phyloP scores from a whole-genome alignment of 1,284 basidiomycete species.

The Rhodotorula sp. region DNA sequence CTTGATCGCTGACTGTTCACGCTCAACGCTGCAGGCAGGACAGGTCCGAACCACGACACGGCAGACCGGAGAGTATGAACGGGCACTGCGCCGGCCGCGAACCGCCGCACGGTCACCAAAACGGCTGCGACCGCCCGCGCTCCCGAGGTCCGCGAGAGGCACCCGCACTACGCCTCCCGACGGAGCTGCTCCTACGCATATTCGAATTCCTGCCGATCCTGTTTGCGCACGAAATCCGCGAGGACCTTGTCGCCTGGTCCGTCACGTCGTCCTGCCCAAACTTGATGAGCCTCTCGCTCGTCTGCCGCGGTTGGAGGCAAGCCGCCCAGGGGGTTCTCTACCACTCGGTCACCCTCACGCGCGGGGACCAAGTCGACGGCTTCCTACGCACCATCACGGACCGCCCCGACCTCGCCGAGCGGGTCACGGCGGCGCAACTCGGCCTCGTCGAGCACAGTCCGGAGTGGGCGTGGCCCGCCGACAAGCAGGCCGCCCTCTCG shows the following conservation, averaged over 20 bases:
- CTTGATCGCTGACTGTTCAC: not conserved
- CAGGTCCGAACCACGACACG: not conserved
- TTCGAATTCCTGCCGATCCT: conserved; percentile 7
- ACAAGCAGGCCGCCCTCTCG: not conserved
- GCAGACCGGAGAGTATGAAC: not conserved
- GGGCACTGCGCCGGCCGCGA: not conserved
- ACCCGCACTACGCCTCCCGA: conserved; percentile 1
- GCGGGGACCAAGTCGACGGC: not conserved
- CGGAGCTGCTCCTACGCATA: conserved; percentile 7
- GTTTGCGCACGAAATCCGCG: conserved; percentile 2
- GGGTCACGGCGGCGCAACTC: not conserved
- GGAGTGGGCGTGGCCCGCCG: not conserved
- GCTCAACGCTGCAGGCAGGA: not conserved
- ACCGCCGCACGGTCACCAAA: not conserved
- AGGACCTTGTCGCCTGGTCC: conserved; percentile 15
- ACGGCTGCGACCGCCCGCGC: not conserved
- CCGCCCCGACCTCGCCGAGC: not conserved
- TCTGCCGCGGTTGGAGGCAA: conserved; percentile 6
- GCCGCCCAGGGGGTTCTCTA: conserved; percentile 5
- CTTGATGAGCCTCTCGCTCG: not conserved
- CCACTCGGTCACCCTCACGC: conserved; percentile 4
- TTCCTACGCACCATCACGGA: not conserved
- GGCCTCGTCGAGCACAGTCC: not conserved
- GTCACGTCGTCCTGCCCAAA: conserved; percentile 11
- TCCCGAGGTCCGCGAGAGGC: not conserved